phyloP scores from a whole-genome alignment of 108 stramenopile genomes.

The Fragilaria crotonensis region DNA sequence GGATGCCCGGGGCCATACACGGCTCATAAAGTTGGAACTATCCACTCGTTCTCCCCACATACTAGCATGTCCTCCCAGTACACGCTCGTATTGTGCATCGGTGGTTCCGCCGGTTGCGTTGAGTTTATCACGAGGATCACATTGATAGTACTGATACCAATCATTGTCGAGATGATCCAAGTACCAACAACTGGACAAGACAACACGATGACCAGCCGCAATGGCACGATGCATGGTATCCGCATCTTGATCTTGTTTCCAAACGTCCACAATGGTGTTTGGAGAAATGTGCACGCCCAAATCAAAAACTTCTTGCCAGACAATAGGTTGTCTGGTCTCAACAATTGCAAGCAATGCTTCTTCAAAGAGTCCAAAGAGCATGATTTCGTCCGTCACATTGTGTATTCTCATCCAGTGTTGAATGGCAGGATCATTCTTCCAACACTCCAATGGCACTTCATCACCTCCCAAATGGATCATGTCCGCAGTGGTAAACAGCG shows the following conservation, averaged over 20 bases:
- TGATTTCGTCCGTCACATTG: conserved; percentile 14
- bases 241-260: conserved; percentile 29
- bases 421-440: conserved; percentile 21
- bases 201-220: conserved; percentile 11
- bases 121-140: conserved; percentile 44
- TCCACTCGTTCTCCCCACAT: conserved; percentile 78
- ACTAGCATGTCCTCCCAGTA: conserved; percentile 62
- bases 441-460: conserved; percentile 47
- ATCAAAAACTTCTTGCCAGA: conserved; percentile 70
- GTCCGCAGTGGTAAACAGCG: conserved; percentile 36
- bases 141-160: conserved; percentile 38
- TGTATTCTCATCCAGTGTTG: conserved; percentile 32
- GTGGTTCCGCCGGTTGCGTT: conserved; percentile 27
- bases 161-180: conserved; percentile 40
- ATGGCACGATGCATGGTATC: conserved; percentile 26
- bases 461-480: conserved; percentile 72
- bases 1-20: conserved; percentile 54
- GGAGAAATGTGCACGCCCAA: conserved; percentile 24
- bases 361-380: conserved; percentile 36
- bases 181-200: conserved; percentile 58
- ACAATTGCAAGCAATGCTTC: conserved; percentile 15
- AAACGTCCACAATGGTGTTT: conserved; percentile 41
- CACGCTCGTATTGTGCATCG: conserved; percentile 13
- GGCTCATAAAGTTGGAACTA: conserved; percentile 29
- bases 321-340: conserved; percentile 32